phyloP scores from a whole-genome alignment of 192 early-diverging fungal species.

The Borealophlyctis nickersoniae region DNA sequence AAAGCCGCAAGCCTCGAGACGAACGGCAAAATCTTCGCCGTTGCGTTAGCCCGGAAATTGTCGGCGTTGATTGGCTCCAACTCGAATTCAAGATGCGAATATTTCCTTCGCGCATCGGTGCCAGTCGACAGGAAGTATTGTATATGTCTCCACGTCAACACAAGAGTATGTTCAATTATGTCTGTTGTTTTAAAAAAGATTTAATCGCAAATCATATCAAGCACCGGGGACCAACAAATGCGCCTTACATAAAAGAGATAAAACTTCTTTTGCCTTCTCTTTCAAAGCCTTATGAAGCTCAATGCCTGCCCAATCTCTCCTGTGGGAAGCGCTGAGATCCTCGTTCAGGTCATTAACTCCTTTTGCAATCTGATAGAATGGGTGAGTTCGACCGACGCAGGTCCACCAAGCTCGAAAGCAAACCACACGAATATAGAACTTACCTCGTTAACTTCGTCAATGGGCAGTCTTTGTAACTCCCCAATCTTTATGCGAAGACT shows the following conservation, averaged over 20 bases:
- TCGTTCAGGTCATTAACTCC: neutral
- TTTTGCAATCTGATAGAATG: neutral
- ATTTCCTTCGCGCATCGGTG: neutral
- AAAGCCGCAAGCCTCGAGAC: neutral
- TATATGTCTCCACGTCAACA: neutral
- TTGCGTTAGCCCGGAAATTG: neutral
- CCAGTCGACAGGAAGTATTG: neutral
- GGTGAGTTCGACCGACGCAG: too few relatives aligned
- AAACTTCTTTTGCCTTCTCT: neutral
- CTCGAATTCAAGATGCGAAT: neutral
- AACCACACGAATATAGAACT: neutral
- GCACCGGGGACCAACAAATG: neutral
- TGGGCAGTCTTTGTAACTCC: constrained; percentile 41
- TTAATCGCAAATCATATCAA: too few relatives aligned
- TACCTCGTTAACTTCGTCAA: constrained; percentile 55
- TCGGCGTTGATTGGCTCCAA: neutral
- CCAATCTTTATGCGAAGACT: constrained; percentile 28
- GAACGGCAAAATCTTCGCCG: neutral
- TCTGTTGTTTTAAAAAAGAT: neutral
- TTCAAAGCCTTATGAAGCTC: neutral
- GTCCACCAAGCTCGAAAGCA: neutral
- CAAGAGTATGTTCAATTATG: neutral
- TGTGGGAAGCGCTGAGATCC: neutral
- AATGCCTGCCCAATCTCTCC: neutral
- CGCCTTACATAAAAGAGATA: neutral